Conservation (phyloP, 2,329 filamentous ascomycete species). For the Monosporascus sp. region DNA sequence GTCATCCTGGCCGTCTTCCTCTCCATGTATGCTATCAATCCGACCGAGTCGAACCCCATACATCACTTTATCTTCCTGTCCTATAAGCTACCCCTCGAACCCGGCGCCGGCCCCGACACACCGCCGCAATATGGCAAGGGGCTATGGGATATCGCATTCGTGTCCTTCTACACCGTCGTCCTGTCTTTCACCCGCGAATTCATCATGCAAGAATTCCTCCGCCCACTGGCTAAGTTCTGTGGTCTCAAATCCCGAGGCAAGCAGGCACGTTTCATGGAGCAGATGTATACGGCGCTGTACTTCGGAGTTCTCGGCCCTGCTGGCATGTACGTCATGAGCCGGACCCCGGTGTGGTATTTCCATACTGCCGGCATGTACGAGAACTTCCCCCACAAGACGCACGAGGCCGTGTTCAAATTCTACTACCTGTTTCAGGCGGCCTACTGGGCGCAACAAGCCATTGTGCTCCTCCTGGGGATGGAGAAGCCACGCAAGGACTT, state of each 20-base stretch:
- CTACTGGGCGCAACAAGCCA: slow-evolving; percentile 93
- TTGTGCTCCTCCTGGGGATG: slow-evolving; percentile 79
- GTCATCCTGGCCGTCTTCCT: slow-evolving; percentile 60
- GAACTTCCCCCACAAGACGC: slow-evolving; percentile 75
- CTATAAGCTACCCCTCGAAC: slow-evolving; percentile 62
- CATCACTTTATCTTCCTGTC: slow-evolving; percentile 84
- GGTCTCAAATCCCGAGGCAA: slow-evolving; percentile 71
- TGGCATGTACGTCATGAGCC: slow-evolving; percentile 85
- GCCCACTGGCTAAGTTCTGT: slow-evolving; percentile 64
- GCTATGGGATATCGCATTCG: slow-evolving; percentile 78
- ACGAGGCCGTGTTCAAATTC: slow-evolving; percentile 80
- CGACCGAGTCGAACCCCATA: slow-evolving; percentile 71
- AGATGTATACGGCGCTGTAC: slow-evolving; percentile 90
- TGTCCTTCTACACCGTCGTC: slow-evolving; percentile 82
- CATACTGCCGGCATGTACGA: slow-evolving; percentile 89
- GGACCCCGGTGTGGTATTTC: slow-evolving; percentile 94
- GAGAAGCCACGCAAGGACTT: slow-evolving; percentile 95
- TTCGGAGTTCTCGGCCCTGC: slow-evolving; percentile 77
- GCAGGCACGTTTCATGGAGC: slow-evolving; percentile 91
- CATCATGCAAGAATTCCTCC: slow-evolving; percentile 85
- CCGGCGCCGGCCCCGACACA: slow-evolving; percentile 33
- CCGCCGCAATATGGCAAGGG: slow-evolving; percentile 80
- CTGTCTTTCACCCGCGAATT: slow-evolving; percentile 93
- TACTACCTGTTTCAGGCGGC: slow-evolving; percentile 93
- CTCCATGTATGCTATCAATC: slow-evolving; percentile 67